A percentile compares a stretch with the other conserved stretches of the same genome.
phyloP scores from a whole-genome alignment of 1,139 yeast species.

The Trichomonascaceae sp. region DNA sequence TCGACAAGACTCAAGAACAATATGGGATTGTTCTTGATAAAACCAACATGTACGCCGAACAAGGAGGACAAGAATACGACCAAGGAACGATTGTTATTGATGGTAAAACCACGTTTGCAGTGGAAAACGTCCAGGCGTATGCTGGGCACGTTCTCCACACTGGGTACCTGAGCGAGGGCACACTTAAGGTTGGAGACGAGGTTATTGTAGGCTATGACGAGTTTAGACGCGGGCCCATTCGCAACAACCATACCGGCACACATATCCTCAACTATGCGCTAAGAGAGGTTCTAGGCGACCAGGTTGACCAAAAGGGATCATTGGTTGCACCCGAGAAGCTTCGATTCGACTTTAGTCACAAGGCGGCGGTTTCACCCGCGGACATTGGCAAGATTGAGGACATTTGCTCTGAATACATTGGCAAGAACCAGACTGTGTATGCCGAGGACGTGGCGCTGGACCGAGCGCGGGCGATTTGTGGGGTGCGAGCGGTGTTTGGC shows the following conservation, averaged over 20 bases:
- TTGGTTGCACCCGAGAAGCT: constrained; percentile 90
- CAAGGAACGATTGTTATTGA: constrained; percentile 87
- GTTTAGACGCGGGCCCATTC: constrained; percentile 89
- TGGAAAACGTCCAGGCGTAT: constrained; percentile 80
- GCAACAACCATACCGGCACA: constrained; percentile 97
- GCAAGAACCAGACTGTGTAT: constrained; percentile 56
- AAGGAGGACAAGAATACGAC: constrained; percentile 98
- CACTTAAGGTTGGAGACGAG: constrained; percentile 48
- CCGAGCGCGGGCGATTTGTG: constrained; percentile 58
- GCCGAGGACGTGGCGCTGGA: constrained; percentile 71
- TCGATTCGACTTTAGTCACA: constrained; percentile 92
- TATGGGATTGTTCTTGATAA: constrained; percentile 73
- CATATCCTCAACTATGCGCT: constrained; percentile 85
- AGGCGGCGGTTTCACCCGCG: constrained; percentile 53
- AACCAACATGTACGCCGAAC: constrained; percentile 95
- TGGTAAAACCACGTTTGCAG: constrained; percentile 76
- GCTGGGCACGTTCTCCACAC: constrained; percentile 95
- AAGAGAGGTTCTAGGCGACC: constrained; percentile 74
- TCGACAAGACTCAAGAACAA: constrained; percentile 36
- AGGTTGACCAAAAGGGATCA: constrained; percentile 93
- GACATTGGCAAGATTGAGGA: constrained; percentile 69
- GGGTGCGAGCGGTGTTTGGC: constrained; percentile 96
- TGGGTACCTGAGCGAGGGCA: constrained; percentile 72
- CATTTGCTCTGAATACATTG: constrained; percentile 59
- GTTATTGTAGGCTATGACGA: constrained; percentile 86